Base-by-base conservation (phyloP, 495 filamentous ascomycete genomes). In the Poronia punctata region DNA sequence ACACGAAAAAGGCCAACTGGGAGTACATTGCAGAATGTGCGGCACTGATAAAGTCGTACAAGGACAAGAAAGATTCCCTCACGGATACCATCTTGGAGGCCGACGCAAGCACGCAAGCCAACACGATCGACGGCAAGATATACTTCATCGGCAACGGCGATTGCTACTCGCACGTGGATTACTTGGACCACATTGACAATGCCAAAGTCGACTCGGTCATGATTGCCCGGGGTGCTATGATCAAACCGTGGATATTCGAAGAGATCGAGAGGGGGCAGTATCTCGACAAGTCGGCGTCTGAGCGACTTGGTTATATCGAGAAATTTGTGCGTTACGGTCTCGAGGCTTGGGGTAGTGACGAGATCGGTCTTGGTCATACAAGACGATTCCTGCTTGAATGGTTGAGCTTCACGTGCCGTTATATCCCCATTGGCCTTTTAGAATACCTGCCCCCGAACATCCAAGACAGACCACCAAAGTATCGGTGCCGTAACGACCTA, bases 171-270 rank as follows among this genome's bases (percentile, higher is more conserved):
- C 88, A 96, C 58, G 60, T 81, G 15, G 87, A 96, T 56, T 97
- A 97, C 58, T 77, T 79, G 40, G 59, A 79, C 27, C 86, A 92
- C 54, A 68, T 97, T 32, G 71, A 79, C 20, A 74, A 86, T 37
- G 76, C 84, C 18, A 74, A 75, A 16, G 88, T 95, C 12, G 88
- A 95, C 64, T 76, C 74, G 7, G 84, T 93, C 46, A 97, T 97
- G 90, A 74, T 95, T 37, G 90, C 78, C 10, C 80, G 90, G 38
- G 90, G 90, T 30, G 89, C 90, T 5, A 67, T 97, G 43, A 83
- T 96, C 62, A 98, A 97, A 65, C 88, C 93, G 1, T 98, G 92
- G 92, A 63, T 98, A 35, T 98, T 96, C 56, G 92, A 97, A 57
- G 92, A 98, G 60, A 97, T 98, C 44, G 78, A 83, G 45, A 72